A percentile compares a stretch with the other conserved stretches of the same genome.
phyloP scores from a whole-genome alignment of 2,329 filamentous ascomycete genomes.

The Zalaria obscura region DNA sequence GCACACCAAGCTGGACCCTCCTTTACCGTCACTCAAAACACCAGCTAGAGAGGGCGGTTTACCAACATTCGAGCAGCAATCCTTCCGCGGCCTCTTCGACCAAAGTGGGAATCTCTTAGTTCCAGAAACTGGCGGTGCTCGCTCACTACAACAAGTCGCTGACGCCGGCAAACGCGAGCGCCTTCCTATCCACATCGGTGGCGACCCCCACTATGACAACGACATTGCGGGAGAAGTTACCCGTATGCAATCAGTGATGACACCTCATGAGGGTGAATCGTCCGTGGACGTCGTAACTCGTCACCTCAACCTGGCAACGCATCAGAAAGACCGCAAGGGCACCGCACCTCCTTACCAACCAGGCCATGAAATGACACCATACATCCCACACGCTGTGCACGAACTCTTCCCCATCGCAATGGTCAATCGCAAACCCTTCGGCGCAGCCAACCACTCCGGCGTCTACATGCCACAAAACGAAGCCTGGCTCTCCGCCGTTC shows the following conservation, averaged over 20 bases:
- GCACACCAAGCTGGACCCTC: conserved; percentile 47
- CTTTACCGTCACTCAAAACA: conserved; percentile 40
- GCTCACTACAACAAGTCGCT: conserved; percentile 5
- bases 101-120: conserved; percentile 12
- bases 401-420: conserved; percentile 55
- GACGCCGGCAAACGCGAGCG: conserved; percentile 9
- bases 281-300: conserved; percentile 45
- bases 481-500: conserved; percentile 55
- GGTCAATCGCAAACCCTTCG: conserved; percentile 55
- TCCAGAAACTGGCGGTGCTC: conserved; percentile 7
- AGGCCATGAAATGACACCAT: conserved; percentile 50
- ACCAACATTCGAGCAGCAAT: conserved; percentile 16
- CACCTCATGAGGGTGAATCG: conserved; percentile 36
- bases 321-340: conserved; percentile 11
- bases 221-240: conserved; percentile 46
- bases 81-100: conserved; percentile 18
- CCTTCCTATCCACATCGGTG: conserved; percentile 42
- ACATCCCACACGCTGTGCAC: conserved; percentile 40
- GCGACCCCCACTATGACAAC: conserved; percentile 49
- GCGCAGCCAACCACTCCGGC: conserved; percentile 45
- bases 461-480: conserved; percentile 60
- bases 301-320: conserved; percentile 38
- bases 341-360: conserved; percentile 39
- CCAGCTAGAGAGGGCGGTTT: conserved; percentile 29
- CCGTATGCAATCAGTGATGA: conserved; percentile 45